Base-by-base conservation (phyloP, 1,284 basidiomycete genomes). In the Coniferiporia weirii region DNA sequence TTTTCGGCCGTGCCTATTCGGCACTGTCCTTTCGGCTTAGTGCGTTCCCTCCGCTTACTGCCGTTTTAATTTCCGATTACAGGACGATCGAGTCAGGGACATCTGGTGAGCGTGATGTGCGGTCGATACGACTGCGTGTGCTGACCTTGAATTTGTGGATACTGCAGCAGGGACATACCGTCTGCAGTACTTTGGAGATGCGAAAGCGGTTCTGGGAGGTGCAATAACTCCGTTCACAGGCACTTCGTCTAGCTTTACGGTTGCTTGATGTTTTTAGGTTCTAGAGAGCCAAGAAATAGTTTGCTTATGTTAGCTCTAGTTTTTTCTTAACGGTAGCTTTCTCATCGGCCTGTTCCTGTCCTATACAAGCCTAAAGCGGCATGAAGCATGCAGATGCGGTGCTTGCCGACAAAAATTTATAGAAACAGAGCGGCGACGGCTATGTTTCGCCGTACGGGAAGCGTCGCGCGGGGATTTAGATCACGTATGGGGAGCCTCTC, bases 101-200 rank as follows among this genome's bases (percentile, higher is more conserved):
- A 4, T 78, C 81, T 52, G 72, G 83, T 80, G 66, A 70, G 76
- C 67, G 34, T 36, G 10, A 49, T 61, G 54, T 36, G 22, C 43
- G 59, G 56, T n/a, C 60, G 49, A 12, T 62, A 57, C 45, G 56
- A 34, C 15, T 22, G 43, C 52, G 38, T 17, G 19, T 34, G 8
- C 44, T 46, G 8, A 36, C 7, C 38, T 52, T 19, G 6, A n/a
- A 38, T n/a, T 38, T 13, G 10, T 34, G 40, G n/a, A 35, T 32
- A 46, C 22, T 45, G 7, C 56, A 85, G 85, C 79, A 45, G 86
- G 85, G 35, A 82, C 77, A 9, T 93, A 93, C 70, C 82, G 87
- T 32, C 70, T 93, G 40, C 74, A 72, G 49, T 93, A 92, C 70
- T 83, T 81, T 62, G 91, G 89, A 9, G 88, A 92, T 70, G 78